Percentiles rank a stretch among this genome's conserved stretches.
Evolutionary conservation across 805 yeast genomes (phyloP).

Genomic region (Saccharomycopsis sp.): DNA sequence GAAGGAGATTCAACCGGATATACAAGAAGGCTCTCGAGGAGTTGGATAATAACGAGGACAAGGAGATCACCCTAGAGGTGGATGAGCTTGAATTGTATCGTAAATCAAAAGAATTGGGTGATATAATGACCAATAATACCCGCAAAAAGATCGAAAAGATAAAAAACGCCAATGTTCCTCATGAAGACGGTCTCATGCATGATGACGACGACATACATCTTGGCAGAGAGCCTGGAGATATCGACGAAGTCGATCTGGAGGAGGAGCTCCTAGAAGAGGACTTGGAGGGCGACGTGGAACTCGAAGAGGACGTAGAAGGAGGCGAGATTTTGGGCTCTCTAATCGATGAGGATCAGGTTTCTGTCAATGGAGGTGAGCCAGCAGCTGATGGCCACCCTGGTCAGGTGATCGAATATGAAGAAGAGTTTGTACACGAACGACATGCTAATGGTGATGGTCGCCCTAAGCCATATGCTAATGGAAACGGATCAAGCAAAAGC

Average conservation of each 20-base stretch:
- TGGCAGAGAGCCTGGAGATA: too few species aligned
- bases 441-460: not conserved
- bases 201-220: not conserved
- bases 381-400: not conserved
- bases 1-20: slow-evolving; percentile 15
- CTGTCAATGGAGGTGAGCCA: not conserved
- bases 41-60: not conserved
- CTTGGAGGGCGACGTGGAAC: not conserved
- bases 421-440: not conserved
- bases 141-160: slow-evolving; percentile 1
- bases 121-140: slow-evolving; percentile 6
- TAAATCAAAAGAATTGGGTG: slow-evolving; percentile 9
- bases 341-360: not conserved
- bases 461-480: not conserved
- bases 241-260: not conserved
- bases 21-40: slow-evolving; percentile 15
- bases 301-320: not conserved
- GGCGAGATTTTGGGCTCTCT: not conserved
- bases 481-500: not conserved
- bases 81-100: slow-evolving; percentile 7
- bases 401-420: not conserved
- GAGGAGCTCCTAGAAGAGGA: not conserved
- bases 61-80: slow-evolving; percentile 1
- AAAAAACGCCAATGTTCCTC: not conserved
- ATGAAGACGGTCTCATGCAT: not conserved